A percentile compares a stretch with the other conserved stretches of the same genome.
phyloP scores from a whole-genome alignment of 75 land plant species.

The Azolla pinnata region DNA sequence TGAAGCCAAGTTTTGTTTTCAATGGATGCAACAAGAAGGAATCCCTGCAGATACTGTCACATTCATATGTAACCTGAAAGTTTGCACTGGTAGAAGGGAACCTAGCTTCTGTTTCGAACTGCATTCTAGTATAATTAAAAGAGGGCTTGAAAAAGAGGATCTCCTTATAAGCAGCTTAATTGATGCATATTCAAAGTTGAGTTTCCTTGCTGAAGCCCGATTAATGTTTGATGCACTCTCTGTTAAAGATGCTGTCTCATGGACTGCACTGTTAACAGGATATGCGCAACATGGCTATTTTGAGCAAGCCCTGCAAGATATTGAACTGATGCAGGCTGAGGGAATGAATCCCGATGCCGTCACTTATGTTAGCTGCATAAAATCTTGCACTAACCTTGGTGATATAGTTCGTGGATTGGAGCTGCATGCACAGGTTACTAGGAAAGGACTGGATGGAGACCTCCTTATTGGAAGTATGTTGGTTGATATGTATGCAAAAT shows the following conservation, averaged over 20 bases:
- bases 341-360: slow-evolving; percentile 8
- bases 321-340: slow-evolving; percentile 6
- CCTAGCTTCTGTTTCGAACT: neutral
- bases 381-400: neutral
- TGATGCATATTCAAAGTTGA: slow-evolving; percentile 13
- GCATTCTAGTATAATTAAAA: slow-evolving; percentile 14
- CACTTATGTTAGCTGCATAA: neutral
- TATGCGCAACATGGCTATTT: slow-evolving; percentile 9
- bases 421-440: neutral
- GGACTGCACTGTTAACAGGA: slow-evolving; percentile 14
- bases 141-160: neutral
- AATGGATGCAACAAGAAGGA: slow-evolving; percentile 12
- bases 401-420: neutral
- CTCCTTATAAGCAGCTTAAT: slow-evolving; percentile 6
- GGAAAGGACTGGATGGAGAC: neutral
- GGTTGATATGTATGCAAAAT: slow-evolving; percentile 10
- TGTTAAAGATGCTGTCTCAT: slow-evolving; percentile 12
- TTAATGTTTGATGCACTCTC: slow-evolving; percentile 36
- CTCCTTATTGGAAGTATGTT: slow-evolving; percentile 2
- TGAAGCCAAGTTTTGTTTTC: too few relatives aligned
- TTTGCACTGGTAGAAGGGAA: neutral
- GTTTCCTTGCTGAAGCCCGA: slow-evolving; percentile 9
- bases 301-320: slow-evolving; percentile 3
- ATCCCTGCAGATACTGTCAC: neutral
- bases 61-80: slow-evolving; percentile 2